A percentile compares a stretch with the other conserved stretches of the same genome.
Conservation (phyloP, 2,329 filamentous ascomycete species). For the Epichloe bromicola region DNA sequence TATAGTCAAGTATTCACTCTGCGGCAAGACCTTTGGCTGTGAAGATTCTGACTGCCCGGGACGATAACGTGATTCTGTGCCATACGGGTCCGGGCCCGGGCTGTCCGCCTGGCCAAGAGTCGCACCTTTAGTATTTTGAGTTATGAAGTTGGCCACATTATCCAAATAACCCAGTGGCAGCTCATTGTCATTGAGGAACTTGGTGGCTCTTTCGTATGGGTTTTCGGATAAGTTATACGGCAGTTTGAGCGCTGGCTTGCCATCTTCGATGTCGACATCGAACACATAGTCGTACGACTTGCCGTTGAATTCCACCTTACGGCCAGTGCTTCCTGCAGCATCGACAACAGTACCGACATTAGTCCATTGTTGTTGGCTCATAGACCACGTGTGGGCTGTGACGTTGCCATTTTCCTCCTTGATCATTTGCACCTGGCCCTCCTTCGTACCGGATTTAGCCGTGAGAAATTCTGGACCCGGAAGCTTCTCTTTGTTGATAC, state of each 20-base stretch:
- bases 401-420: constrained; percentile 68
- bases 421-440: constrained; percentile 91
- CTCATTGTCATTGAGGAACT: constrained; percentile 82
- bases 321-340: constrained; percentile 68
- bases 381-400: constrained; percentile 81
- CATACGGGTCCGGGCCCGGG: constrained; percentile 57
- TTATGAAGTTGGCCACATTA: constrained; percentile 85
- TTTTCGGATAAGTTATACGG: constrained; percentile 89
- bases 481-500: constrained; percentile 83
- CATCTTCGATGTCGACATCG: constrained; percentile 91
- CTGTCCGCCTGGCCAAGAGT: constrained; percentile 53
- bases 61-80: constrained; percentile 64
- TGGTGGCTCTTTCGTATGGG: constrained; percentile 80
- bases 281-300: constrained; percentile 95
- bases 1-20: constrained; percentile 68
- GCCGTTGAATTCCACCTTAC: constrained; percentile 64
- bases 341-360: constrained; percentile 92
- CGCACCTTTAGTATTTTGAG: constrained; percentile 76
- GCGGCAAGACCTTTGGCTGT: constrained; percentile 54
- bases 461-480: constrained; percentile 79
- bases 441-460: constrained; percentile 77
- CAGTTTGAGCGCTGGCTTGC: constrained; percentile 83
- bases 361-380: constrained; percentile 58
- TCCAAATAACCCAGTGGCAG: constrained; percentile 79
- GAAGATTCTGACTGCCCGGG: constrained; percentile 40